phyloP scores from a whole-genome alignment of 1,284 basidiomycete species.

The Stygiomarasmius scandens region DNA sequence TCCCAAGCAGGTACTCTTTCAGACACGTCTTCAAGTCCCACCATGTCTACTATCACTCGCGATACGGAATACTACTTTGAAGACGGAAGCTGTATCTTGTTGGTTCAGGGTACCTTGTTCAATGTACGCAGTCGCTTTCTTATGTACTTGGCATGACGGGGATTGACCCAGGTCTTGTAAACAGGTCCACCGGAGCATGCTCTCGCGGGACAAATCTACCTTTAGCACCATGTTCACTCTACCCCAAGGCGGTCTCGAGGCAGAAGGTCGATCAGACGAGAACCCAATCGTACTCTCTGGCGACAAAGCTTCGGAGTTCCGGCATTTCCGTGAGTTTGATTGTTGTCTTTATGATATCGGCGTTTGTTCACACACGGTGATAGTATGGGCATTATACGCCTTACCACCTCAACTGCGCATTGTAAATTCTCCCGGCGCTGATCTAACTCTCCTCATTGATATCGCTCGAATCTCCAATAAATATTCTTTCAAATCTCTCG shows the following conservation, averaged over 20 bases:
- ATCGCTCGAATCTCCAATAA: slow-evolving; percentile 66
- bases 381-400: slow-evolving; percentile 61
- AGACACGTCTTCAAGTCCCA: not conserved
- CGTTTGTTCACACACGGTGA: slow-evolving; percentile 45
- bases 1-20: not conserved
- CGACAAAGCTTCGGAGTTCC: slow-evolving; percentile 63
- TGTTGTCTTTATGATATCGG: not conserved
- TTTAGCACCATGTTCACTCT: slow-evolving; percentile 66
- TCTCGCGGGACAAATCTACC: slow-evolving; percentile 63
- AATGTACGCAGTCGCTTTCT: slow-evolving; percentile 46
- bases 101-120: slow-evolving; percentile 63
- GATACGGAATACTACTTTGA: slow-evolving; percentile 47
- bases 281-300: slow-evolving; percentile 62
- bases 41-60: slow-evolving; percentile 11
- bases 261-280: slow-evolving; percentile 63
- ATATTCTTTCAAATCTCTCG: slow-evolving; percentile 68
- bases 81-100: slow-evolving; percentile 63
- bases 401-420: slow-evolving; percentile 56
- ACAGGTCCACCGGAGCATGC: slow-evolving; percentile 65
- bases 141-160: not conserved
- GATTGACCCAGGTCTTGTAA: not conserved
- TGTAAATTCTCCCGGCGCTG: slow-evolving; percentile 46
- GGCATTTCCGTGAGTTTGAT: slow-evolving; percentile 45
- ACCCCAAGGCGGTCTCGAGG: slow-evolving; percentile 49
- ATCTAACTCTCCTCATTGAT: slow-evolving; percentile 59